These are phyloP conservation scores for Hyaloscypha variabilis DNA, from an alignment of 495 filamentous ascomycete genomes.

Conservation along the genomic window DNA sequence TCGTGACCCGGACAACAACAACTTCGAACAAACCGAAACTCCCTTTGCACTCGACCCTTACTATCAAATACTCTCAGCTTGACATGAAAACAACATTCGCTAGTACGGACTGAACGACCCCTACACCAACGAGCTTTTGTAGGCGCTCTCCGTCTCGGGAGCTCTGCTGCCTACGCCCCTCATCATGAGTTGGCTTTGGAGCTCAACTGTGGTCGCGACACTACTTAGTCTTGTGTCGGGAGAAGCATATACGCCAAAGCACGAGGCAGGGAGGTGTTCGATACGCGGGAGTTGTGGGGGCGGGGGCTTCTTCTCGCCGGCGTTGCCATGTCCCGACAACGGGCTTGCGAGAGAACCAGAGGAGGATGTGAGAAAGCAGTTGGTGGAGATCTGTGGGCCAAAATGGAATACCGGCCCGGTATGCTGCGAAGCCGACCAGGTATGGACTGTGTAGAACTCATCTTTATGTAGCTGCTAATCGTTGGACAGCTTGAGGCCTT, in stretches of 20 bases:
- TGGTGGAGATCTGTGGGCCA: constrained; percentile 83
- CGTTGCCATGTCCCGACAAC: constrained; percentile 95
- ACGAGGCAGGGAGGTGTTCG: constrained; percentile 88
- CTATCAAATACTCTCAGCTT: not conserved
- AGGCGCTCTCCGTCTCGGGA: not conserved
- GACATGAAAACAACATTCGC: not conserved
- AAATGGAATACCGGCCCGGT: constrained; percentile 82
- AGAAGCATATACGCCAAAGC: constrained; percentile 56
- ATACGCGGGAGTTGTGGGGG: constrained; percentile 90
- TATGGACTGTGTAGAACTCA: constrained; percentile 33
- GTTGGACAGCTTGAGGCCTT: constrained; percentile 69
- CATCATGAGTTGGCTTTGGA: constrained; percentile 28
- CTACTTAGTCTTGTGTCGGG: constrained; percentile 24
- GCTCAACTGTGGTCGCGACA: constrained; percentile 19
- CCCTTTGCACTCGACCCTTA: not conserved
- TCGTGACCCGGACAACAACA: not conserved
- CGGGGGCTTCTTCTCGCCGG: constrained; percentile 80
- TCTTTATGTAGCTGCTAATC: not conserved
- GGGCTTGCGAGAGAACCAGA: constrained; percentile 74
- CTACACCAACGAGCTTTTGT: not conserved
- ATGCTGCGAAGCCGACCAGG: constrained; percentile 84
- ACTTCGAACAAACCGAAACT: not conserved
- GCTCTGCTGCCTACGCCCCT: not conserved
- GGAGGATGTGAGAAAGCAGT: constrained; percentile 65
- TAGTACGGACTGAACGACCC: not conserved